Conservation (phyloP, 371 early-diverging fungal genomes). For the Rhizomucor miehei region DNA sequence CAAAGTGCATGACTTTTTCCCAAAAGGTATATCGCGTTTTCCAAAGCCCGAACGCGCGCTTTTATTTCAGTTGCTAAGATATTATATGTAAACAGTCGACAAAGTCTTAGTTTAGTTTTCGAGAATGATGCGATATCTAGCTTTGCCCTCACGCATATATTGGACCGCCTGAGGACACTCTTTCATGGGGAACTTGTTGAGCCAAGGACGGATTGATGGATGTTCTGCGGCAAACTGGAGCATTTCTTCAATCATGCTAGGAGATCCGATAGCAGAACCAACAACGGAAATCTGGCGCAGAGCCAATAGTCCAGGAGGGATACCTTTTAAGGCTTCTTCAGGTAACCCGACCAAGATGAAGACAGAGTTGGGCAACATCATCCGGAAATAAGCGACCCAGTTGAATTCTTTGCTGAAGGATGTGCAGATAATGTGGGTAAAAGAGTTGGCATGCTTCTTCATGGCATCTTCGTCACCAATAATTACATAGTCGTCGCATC, state of each 20-base stretch:
- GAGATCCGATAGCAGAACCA: slow-evolving; percentile 73
- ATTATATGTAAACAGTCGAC: too few species aligned
- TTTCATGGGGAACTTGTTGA: slow-evolving; percentile 61
- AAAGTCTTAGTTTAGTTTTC: slow-evolving; percentile 41
- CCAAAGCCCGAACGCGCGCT: too few species aligned
- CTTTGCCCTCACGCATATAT: slow-evolving; percentile 57
- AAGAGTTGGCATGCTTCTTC: slow-evolving; percentile 5
- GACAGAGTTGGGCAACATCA: slow-evolving; percentile 43
- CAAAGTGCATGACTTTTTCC: too few species aligned
- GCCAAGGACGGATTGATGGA: slow-evolving; percentile 55
- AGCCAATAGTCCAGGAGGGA: slow-evolving; percentile 23
- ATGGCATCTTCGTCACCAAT: slow-evolving; percentile 16
- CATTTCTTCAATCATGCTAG: slow-evolving; percentile 53
- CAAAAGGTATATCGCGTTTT: too few species aligned
- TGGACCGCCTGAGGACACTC: slow-evolving; percentile 58
- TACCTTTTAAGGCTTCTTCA: slow-evolving; percentile 37
- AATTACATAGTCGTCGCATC: slow-evolving; percentile 29
- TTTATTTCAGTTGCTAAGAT: too few species aligned
- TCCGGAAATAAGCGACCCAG: slow-evolving; percentile 35
- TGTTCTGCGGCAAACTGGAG: slow-evolving; percentile 67
- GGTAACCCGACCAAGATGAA: slow-evolving; percentile 61
- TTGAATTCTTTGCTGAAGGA: slow-evolving; percentile 31
- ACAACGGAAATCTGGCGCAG: slow-evolving; percentile 48
- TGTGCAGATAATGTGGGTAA: slow-evolving; percentile 31
- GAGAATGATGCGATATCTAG: slow-evolving; percentile 65